Percentiles rank a stretch among this genome's conserved stretches.
These are phyloP conservation scores for Leucocoprinus sp. DNA, from an alignment of 768 basidiomycete genomes.

Conservation along the genomic window DNA sequence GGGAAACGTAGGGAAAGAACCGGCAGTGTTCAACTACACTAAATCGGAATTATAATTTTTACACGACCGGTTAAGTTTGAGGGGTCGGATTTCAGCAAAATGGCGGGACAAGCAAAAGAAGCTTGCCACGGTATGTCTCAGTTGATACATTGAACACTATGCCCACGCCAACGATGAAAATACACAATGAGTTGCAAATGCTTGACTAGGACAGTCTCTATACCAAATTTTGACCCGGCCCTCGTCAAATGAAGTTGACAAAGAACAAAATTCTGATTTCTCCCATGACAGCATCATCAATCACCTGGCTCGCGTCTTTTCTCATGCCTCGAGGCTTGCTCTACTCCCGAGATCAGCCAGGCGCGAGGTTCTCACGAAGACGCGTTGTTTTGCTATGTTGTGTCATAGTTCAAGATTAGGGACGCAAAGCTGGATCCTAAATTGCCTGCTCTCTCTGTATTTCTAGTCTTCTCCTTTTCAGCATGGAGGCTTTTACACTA, in stretches of 20 bases:
- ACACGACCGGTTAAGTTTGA: too few relatives aligned
- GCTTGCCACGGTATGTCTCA: background rate
- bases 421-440: slow-evolving; percentile 13
- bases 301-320: background rate
- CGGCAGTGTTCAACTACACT: too few relatives aligned
- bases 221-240: too few relatives aligned
- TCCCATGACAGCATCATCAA: background rate
- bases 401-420: slow-evolving; percentile 29
- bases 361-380: slow-evolving; percentile 26
- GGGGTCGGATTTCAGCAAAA: background rate
- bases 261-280: background rate
- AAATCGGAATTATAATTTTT: too few relatives aligned
- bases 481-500: slow-evolving; percentile 32
- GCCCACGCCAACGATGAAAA: too few relatives aligned
- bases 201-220: too few relatives aligned
- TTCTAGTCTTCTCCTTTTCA: slow-evolving; percentile 39
- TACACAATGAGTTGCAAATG: too few relatives aligned
- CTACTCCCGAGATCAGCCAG: background rate
- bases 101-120: background rate
- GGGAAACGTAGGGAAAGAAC: slow-evolving; percentile 14
- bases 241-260: background rate
- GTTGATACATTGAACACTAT: too few relatives aligned
- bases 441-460: slow-evolving; percentile 55
- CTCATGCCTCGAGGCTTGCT: slow-evolving; percentile 1
- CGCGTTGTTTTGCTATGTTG: slow-evolving; percentile 35